Evolutionary conservation across 1,284 basidiomycete species (phyloP), one percentile per base, ranked within the genome.

Genomic region (Trametes polyzona): DNA sequence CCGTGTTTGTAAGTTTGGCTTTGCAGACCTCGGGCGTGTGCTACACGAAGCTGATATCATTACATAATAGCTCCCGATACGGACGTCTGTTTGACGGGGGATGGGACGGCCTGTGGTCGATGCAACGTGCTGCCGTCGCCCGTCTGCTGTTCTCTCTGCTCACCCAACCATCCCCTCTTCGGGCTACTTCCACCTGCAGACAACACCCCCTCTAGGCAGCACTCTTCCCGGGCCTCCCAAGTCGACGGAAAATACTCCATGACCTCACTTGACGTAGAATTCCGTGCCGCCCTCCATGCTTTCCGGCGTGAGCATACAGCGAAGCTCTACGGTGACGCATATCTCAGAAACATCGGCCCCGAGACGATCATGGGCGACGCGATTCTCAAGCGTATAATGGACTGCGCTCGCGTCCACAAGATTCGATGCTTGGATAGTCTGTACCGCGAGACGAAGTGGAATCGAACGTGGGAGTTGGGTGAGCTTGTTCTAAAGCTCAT

Each of bases 381-480:
- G 1, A 26, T 44, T 8, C 44, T 58, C 24, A 27, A 24, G 27
- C 50, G 51, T 7, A 44, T 58, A n/a, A 24, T 47, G 4, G 37
- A 42, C 40, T 58, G 56, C 23, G 50, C 56, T 2, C 52, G 24
- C 14, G 48, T 36, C 0, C 27, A 37, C 43, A 59, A 55, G 39
- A 27, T 59, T 7, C 3, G 5, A 1, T 29, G 35, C 0, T 2
- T 52, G 16, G 57, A 55, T 9, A 26, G 16, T 4, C 33, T 59
- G 4, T n/a, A 47, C 16, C 42, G 44, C 12, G 57, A 55, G 48
- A 58, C 52, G 3, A 54, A 55, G 47, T 58, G 57, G 57, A 12
- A 35, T 36, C 21, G 10, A 1, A n/a, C 41, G 0, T 23, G 16
- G 26, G 46, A 58, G 35, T 41, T 43, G 9, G 56, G 57, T 1